These are phyloP conservation scores for Secale cereale DNA, from an alignment of 176 grass and related monocot species.

Conservation along the genomic window DNA sequence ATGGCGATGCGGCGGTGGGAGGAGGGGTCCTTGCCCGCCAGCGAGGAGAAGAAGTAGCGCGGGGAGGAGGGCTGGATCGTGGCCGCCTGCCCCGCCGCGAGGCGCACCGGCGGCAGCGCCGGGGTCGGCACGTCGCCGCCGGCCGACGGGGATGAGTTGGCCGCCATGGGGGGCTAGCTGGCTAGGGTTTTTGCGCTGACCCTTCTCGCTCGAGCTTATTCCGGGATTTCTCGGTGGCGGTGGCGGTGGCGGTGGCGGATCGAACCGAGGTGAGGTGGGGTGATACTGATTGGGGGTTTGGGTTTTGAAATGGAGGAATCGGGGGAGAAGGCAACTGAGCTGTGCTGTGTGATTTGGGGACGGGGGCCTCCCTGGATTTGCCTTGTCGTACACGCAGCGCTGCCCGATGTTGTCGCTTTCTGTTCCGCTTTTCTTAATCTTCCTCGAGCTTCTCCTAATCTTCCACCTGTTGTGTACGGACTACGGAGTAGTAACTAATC, in stretches of 20 bases:
- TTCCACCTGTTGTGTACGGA: background rate
- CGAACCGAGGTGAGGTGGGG: conserved; percentile 25
- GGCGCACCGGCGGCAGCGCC: conserved; percentile 30
- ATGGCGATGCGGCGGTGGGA: conserved; percentile 78
- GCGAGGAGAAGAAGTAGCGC: conserved; percentile 57
- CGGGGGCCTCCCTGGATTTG: background rate
- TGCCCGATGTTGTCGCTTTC: background rate
- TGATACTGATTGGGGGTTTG: conserved; percentile 10
- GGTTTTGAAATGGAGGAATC: conserved; percentile 24
- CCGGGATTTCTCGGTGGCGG: background rate
- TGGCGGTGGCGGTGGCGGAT: background rate
- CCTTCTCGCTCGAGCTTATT: background rate
- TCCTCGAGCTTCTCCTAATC: background rate
- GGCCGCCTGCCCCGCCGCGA: conserved; percentile 16
- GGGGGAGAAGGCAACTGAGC: background rate
- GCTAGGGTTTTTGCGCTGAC: conserved; percentile 24
- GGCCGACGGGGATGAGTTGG: conserved; percentile 22
- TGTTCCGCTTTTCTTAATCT: background rate
- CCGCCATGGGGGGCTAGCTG: conserved; percentile 29
- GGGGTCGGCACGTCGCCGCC: conserved; percentile 13
- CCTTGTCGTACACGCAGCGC: conserved; percentile 15
- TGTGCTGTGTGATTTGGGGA: background rate
- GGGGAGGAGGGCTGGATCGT: conserved; percentile 61
- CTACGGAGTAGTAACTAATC: background rate
- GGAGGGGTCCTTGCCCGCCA: conserved; percentile 31